Conservation (phyloP, 2,329 filamentous ascomycete genomes). For the Clonostachys sp. region DNA sequence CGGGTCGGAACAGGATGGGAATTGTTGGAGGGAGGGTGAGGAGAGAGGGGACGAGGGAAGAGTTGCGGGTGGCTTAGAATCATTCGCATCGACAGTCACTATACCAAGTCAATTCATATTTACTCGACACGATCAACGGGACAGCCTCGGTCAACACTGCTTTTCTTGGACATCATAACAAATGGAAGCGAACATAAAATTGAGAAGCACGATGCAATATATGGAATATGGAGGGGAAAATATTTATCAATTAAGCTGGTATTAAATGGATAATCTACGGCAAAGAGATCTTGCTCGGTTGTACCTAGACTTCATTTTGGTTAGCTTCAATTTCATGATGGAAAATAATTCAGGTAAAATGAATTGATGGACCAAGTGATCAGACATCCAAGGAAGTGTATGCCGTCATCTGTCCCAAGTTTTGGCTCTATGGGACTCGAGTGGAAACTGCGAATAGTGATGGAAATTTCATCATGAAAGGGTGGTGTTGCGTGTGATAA, state of each 20-base stretch:
- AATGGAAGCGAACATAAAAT: too few relatives aligned
- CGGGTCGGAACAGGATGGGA: conserved; percentile 81
- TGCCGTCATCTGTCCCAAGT: conserved; percentile 63
- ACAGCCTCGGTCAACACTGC: too few relatives aligned
- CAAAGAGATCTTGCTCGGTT: neutral
- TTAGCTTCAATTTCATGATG: neutral
- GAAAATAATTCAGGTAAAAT: too few relatives aligned
- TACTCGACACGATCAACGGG: too few relatives aligned
- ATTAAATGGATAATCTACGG: too few relatives aligned
- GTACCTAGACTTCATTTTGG: neutral
- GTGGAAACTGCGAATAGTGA: conserved; percentile 86
- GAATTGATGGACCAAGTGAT: neutral
- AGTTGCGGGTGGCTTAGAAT: conserved; percentile 29
- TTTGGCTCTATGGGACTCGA: conserved; percentile 63
- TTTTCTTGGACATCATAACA: too few relatives aligned
- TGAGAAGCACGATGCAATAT: neutral
- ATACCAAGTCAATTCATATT: too few relatives aligned
- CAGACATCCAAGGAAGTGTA: conserved; percentile 12
- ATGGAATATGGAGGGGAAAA: neutral
- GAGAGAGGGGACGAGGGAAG: conserved; percentile 34
- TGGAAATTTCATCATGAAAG: conserved; percentile 67
- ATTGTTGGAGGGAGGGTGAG: conserved; percentile 70
- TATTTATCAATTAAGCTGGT: neutral
- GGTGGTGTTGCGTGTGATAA: conserved; percentile 6
- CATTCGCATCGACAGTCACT: too few relatives aligned